Base-by-base conservation (phyloP, 2,329 filamentous ascomycete species). In the Apiospora marii region DNA sequence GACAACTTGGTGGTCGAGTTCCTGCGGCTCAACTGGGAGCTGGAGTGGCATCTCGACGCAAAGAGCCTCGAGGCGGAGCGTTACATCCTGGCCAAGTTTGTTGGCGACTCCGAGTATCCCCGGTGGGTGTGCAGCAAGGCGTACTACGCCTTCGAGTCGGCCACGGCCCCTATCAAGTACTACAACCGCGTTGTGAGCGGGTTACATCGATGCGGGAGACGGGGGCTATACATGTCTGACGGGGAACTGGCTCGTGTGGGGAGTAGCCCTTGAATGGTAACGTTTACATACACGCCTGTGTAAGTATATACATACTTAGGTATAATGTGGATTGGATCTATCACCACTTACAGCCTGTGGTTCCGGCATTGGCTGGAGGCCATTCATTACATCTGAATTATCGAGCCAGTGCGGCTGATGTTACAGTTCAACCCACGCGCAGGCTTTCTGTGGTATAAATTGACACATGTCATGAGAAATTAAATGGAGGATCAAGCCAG, bases 151-250 rank as follows among this genome's bases (percentile, higher is more conserved):
- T 64, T 64, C 58, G 58, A 64, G 58, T 64, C 58, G 34, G 58
- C 58, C 30, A 41, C 34, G 34, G 58, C 58, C 19, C 58, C 58
- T 30, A 64, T 64, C 58, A 64, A 64, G 58, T 64, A 64, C 58
- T 64, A 64, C 58, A 64, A 64, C 58, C 58, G 58, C 58, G 58
- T 64, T 19, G 58, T 64, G 34, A 64, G 58, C 58, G 58, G 58
- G 58, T 34, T 64, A 34, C 58, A 64, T 19, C 19, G 58, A 19
- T 64, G 58, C 19, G 58, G 58, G 58, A 19, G 58, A 22, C 58
- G 58, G 58, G 58, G 58, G 58, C 34, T 64, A 34, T 41, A 41
- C 58, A 64, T 64, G 58, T 41, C 58, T 12, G 58, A 64, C 30
- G 34, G 34, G 34, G 34, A 64, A 12, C 34, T 64, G 58, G 58